phyloP scores from a whole-genome alignment of 257 asterid species.

The Rubia yunnanensis region DNA sequence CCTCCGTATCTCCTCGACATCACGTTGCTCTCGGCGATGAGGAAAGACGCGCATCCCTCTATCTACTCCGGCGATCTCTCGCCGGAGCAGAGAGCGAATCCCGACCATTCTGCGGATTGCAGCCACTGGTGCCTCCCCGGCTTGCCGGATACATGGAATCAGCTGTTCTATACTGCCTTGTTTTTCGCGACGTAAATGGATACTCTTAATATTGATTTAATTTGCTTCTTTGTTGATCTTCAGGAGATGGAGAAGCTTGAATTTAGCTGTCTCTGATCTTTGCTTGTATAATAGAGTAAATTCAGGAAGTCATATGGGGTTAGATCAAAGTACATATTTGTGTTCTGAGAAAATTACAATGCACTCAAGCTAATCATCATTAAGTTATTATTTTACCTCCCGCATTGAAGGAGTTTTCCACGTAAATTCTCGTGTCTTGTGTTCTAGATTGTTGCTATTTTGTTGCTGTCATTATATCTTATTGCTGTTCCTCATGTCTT shows the following conservation, averaged over 20 bases:
- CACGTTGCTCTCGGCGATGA: conserved; percentile 76
- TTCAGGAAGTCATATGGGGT: background rate
- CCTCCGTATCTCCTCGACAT: conserved; percentile 82
- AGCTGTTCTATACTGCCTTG: conserved; percentile 62
- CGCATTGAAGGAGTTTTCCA: too few species aligned
- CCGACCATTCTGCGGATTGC: conserved; percentile 83
- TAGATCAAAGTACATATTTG: background rate
- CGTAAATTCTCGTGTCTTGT: too few species aligned
- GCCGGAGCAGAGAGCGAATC: conserved; percentile 64
- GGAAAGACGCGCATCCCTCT: conserved; percentile 96
- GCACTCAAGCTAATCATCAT: background rate
- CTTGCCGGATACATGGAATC: conserved; percentile 96
- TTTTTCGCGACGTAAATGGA: conserved; percentile 25
- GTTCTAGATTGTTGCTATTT: too few species aligned
- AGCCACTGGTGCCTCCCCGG: conserved; percentile 99
- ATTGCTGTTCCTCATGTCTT: too few species aligned
- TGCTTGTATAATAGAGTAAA: conserved; percentile 4
- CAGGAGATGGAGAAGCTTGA: conserved; percentile 9
- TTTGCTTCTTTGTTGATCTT: background rate
- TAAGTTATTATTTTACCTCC: too few species aligned
- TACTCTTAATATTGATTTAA: background rate
- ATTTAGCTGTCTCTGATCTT: background rate
- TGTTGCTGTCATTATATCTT: too few species aligned
- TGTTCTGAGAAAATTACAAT: background rate
- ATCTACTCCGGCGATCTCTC: conserved; percentile 78